Evolutionary conservation across 768 basidiomycete genomes (phyloP), one percentile per base, ranked within the genome.

Genomic region (Termitomyces sp.): DNA sequence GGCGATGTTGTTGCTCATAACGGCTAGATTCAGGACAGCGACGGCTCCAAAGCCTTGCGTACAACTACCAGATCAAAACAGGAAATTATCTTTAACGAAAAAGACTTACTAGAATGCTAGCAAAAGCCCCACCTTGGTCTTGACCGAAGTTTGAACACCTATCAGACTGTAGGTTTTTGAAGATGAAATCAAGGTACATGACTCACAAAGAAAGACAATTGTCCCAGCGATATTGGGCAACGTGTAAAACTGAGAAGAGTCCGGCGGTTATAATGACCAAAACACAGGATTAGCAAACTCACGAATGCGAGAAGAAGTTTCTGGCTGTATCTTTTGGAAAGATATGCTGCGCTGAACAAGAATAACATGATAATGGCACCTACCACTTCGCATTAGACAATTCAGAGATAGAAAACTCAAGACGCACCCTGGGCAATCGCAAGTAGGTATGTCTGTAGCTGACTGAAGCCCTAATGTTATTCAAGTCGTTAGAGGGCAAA

Each of bases 391-490:
- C 5, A 39, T 67, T 64, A 56, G 64, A 67, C 16, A 62, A 64
- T 28, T 65, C 21, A 61, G 5, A 39, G 9, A 52, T 44, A 27
- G 3, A 2, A 14, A 27, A 40, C 10, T 19, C 7, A n/a, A 8
- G 11, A 53, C 44, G 43, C 50, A 62, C 73, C 76, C 63, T 77
- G 76, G 30, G 76, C 76, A 34, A 77, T 77, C 0, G 78, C 77
- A n/a, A 81, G 68, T n/a, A 82, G 62, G 60, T 81, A 79, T 11
- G 79, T 79, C 61, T 81, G 79, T 17, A 79, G 63, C 21, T 70
- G 70, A 4, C 76, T 73, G 63, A 76, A 82, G 19, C 80, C 80
- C 66, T 80, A 51, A 40, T 30, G 52, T 52, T n/a, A 17, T 16
- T n/a, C n/a, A n/a, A n/a, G n/a, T n/a, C 41, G 16, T 56, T 34